phyloP scores from a whole-genome alignment of 805 yeast species.

The Teunomyces panamensis region DNA sequence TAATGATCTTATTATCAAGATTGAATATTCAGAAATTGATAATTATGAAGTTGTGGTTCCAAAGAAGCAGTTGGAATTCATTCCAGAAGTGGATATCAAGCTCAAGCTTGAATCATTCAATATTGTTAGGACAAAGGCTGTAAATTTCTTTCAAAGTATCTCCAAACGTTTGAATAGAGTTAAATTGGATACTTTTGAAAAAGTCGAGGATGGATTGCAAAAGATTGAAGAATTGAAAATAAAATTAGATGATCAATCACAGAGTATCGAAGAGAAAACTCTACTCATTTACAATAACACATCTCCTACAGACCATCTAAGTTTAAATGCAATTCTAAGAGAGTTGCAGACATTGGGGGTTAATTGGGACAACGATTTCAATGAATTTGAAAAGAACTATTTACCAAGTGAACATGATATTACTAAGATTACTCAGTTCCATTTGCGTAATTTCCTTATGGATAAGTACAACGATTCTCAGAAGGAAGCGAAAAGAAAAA shows the following conservation, averaged over 20 bases:
- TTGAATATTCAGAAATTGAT: constrained; percentile 75
- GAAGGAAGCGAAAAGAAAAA: constrained; percentile 9
- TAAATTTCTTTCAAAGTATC: constrained; percentile 70
- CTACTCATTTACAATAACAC: constrained; percentile 53
- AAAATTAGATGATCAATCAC: constrained; percentile 51
- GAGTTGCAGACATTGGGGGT: constrained; percentile 79
- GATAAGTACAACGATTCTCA: constrained; percentile 39
- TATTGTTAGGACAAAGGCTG: constrained; percentile 51
- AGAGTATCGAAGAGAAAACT: constrained; percentile 42
- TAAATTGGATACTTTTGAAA: constrained; percentile 70
- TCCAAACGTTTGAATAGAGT: constrained; percentile 67
- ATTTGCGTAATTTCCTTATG: constrained; percentile 69
- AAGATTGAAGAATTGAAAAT: constrained; percentile 57
- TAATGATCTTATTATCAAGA: constrained; percentile 70
- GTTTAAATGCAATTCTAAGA: constrained; percentile 66
- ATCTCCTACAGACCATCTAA: constrained; percentile 61
- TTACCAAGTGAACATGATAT: constrained; percentile 93
- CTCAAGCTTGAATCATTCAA: constrained; percentile 63
- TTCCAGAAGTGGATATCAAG: constrained; percentile 64
- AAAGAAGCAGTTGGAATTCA: constrained; percentile 64
- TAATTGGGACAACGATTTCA: constrained; percentile 82
- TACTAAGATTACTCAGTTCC: constrained; percentile 84
- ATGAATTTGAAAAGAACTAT: constrained; percentile 71
- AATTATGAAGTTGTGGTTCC: constrained; percentile 81
- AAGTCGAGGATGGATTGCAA: constrained; percentile 62